Base-by-base conservation (phyloP, 495 filamentous ascomycete species). In the Sordaria brevicollis region DNA sequence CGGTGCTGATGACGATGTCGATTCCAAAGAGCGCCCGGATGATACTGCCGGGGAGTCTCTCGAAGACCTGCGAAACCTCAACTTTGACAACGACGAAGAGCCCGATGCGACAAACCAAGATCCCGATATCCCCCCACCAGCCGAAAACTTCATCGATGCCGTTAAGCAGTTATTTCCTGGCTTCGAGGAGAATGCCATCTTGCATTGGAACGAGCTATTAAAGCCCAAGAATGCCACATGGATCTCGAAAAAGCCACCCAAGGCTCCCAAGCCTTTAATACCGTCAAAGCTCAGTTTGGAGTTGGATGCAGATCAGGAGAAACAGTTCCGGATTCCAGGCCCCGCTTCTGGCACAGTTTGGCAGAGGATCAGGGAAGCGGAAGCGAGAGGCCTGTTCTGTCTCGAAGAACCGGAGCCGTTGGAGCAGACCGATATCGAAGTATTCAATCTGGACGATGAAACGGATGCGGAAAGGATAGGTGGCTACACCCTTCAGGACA, bases 231-330 rank as follows among this genome's bases (percentile, higher is more conserved):
- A 88, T 71, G 91, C 90, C 3, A 82, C 86, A 36, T 93, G 89
- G 74, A 78, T 89, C 39, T 87, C 87, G 35, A 92, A 92, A 77
- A 83, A 86, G 49, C 91, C 91, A 2, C 35, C 83, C 1, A 94
- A 92, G 77, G 84, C 87, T 11, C 93, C 96, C 21, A 97, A 92
- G 75, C 85, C 90, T 1, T 83, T 97, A 19, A 83, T 93, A 15
- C 92, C 93, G 0, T 93, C 90, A 13, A 99, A 98, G 78, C 83
- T 96, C 65, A 92, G 88, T 69, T 80, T 98, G 6, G 95, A 98
- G 69, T 79, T 97, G 11, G 88, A 89, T 4, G 83, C 84, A 65
- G 95, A 98, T 74, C 89, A 95, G 73, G 90, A 93, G 72, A 90
- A 91, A 70, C 80, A 84, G 10, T 99, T 99, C 77, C 88, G 85